These are phyloP conservation scores for Penicillium waksmanii DNA, from an alignment of 495 filamentous ascomycete species.

Conservation along the genomic window DNA sequence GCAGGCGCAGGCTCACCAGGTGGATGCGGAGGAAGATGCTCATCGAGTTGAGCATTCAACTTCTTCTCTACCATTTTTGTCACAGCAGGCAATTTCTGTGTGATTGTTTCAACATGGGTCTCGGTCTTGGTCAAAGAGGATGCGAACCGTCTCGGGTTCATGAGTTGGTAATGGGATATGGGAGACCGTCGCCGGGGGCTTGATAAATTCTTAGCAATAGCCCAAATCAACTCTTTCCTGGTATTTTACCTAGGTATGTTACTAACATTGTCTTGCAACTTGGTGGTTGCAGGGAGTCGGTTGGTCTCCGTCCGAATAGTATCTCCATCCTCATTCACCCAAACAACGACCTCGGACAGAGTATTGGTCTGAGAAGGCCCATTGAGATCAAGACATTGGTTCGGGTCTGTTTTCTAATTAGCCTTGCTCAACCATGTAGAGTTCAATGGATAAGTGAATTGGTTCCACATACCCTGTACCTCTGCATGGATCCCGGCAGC, in stretches of 20 bases:
- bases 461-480: constrained; percentile 18
- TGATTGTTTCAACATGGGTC: neutral
- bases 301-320: constrained; percentile 40
- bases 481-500: constrained; percentile 19
- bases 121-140: neutral
- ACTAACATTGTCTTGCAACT: constrained; percentile 22
- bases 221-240: neutral
- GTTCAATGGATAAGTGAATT: neutral
- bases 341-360: constrained; percentile 60
- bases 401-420: constrained; percentile 12
- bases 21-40: neutral
- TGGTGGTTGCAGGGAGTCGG: constrained; percentile 10
- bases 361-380: constrained; percentile 23
- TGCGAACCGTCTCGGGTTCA: constrained; percentile 2
- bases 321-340: constrained; percentile 65
- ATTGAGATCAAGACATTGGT: constrained; percentile 9
- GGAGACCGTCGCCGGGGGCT: constrained; percentile 5
- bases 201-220: constrained; percentile 9
- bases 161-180: constrained; percentile 5
- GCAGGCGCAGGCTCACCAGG: neutral
- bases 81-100: neutral
- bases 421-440: neutral
- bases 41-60: neutral
- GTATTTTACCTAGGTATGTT: neutral
- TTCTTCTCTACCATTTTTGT: constrained; percentile 4